phyloP scores from a whole-genome alignment of 768 basidiomycete genomes.

The Daedaleopsis nitida region DNA sequence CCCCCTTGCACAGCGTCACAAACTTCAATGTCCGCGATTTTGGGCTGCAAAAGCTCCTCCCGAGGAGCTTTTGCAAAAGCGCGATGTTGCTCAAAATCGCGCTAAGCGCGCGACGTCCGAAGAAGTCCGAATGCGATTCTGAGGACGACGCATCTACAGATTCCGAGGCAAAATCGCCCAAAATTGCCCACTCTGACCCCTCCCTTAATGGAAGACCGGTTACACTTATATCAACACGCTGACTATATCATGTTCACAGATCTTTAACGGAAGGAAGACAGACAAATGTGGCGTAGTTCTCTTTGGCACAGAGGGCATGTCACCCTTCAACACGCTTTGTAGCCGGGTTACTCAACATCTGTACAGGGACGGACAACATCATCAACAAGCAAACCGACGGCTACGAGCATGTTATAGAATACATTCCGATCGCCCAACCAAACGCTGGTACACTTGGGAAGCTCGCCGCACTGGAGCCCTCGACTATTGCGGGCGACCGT shows the following conservation, averaged over 20 bases:
- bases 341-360: not conserved
- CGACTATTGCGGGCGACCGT: conserved; percentile 67
- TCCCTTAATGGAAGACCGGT: too few species aligned
- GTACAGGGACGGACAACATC: conserved; percentile 64
- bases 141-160: too few species aligned
- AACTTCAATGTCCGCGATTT: too few species aligned
- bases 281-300: conserved; percentile 90
- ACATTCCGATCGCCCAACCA: conserved; percentile 68
- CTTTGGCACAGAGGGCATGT: conserved; percentile 79
- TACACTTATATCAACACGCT: too few species aligned
- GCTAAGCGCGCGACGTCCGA: too few species aligned
- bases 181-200: too few species aligned
- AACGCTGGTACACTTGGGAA: conserved; percentile 67
- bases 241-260: conserved; percentile 46
- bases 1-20: too few species aligned
- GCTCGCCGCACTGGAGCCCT: conserved; percentile 60
- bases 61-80: too few species aligned
- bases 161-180: too few species aligned
- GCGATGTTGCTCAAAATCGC: too few species aligned
- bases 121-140: too few species aligned
- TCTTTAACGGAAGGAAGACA: conserved; percentile 89
- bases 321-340: not conserved
- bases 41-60: too few species aligned
- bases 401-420: conserved; percentile 75
- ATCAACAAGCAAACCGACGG: conserved; percentile 62